Percentiles rank a stretch among this genome's conserved stretches.
Evolutionary conservation across 441 rosid species (phyloP).

Genomic region (Bruguiera hainesii): DNA sequence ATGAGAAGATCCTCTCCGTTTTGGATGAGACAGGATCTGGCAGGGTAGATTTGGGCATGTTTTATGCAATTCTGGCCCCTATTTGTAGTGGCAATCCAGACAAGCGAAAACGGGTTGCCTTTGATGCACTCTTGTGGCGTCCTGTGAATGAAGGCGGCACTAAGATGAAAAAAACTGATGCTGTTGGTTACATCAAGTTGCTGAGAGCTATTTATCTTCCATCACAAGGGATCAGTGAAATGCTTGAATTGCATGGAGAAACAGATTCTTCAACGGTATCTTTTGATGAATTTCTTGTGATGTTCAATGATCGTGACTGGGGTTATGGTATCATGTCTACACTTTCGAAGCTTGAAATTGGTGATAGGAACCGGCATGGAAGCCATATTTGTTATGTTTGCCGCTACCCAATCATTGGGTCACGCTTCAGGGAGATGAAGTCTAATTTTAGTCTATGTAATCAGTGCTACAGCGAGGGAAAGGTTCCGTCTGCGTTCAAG

Average conservation of each 20-base stretch:
- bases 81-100: constrained; percentile 70
- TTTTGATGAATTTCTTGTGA: constrained; percentile 60
- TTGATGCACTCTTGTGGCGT: constrained; percentile 86
- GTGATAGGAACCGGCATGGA: constrained; percentile 85
- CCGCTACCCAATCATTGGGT: constrained; percentile 77
- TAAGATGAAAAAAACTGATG: constrained; percentile 62
- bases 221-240: constrained; percentile 59
- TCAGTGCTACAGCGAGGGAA: constrained; percentile 93
- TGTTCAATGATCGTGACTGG: constrained; percentile 89
- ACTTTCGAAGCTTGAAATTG: constrained; percentile 70
- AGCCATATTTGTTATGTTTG: constrained; percentile 73
- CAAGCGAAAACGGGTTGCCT: constrained; percentile 69
- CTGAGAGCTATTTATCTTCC: constrained; percentile 78
- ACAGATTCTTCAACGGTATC: constrained; percentile 56
- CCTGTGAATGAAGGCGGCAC: constrained; percentile 69
- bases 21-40: constrained; percentile 78
- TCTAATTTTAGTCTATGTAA: constrained; percentile 78
- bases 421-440: constrained; percentile 87
- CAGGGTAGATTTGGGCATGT: constrained; percentile 88
- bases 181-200: constrained; percentile 53
- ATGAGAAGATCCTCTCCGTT: constrained; percentile 74
- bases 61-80: constrained; percentile 81
- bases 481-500: constrained; percentile 65
- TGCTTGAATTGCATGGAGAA: constrained; percentile 67
- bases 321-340: constrained; percentile 89